Base-by-base conservation (phyloP, 768 basidiomycete species). In the Omphalotus guepiniiformis region DNA sequence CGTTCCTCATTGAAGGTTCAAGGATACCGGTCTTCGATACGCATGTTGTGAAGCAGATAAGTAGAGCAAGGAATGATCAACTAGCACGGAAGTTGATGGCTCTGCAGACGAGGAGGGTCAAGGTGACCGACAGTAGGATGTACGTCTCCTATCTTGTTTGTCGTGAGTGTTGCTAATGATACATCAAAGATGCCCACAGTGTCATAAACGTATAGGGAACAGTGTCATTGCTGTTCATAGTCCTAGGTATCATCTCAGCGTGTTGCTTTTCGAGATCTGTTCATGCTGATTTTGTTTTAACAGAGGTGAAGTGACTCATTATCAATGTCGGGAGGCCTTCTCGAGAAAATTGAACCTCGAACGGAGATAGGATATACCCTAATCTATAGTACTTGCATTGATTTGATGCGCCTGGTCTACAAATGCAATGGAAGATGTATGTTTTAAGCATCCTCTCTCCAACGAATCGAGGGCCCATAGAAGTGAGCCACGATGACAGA, bases 231-330 rank as follows among this genome's bases (percentile, higher is more conserved):
- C 93, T 0, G 89, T 95, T 2, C 94, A 97, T 72, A 73, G 85
- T 6, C 94, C 94, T 32, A 76, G 80, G 91, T 88, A 56, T 60
- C n/a, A n/a, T n/a, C n/a, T n/a, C n/a, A 45, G n/a, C 3, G 18
- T n/a, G 83, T 55, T 47, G 35, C 19, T 8, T 36, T 3, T 13
- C 15, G 19, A 28, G 3, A 16, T 39, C 25, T 32, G 6, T n/a
- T 25, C 25, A 3, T 48, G 22, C 21, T 35, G 12, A 36, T 42
- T 7, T 39, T 28, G 42, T 25, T 37, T 7, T 29, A 27, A 28
- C 56, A 96, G 93, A 40, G 94, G 94, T 7, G 92, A 95, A 66
- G 94, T 96, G 2, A 98, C 93, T 0, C 95, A 97, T 66, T 93
- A 94, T 63, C 89, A 95, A 52, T 98, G 94, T 61, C 85, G 93